Percentiles rank a stretch among this genome's conserved stretches.
phyloP scores from a whole-genome alignment of 1,284 basidiomycete genomes.

The Sanghuangporus sanghuang region DNA sequence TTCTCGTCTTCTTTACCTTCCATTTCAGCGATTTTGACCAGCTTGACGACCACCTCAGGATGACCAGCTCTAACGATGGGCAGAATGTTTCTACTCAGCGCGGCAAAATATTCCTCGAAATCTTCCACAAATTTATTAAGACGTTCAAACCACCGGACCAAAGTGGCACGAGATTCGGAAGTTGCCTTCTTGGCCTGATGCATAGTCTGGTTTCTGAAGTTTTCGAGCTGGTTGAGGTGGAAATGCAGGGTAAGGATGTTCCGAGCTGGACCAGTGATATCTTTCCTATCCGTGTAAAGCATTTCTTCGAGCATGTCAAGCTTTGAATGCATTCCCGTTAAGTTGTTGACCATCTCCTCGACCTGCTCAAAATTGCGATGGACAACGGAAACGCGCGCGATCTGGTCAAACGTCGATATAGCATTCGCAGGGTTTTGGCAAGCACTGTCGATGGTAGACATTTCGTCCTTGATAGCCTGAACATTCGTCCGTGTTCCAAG shows the following conservation, averaged over 20 bases:
- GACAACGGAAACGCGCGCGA: slow-evolving; percentile 89
- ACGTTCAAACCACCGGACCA: slow-evolving; percentile 84
- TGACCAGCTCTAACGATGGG: slow-evolving; percentile 79
- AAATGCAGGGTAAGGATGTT: slow-evolving; percentile 91
- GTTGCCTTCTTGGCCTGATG: slow-evolving; percentile 87
- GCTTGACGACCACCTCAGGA: slow-evolving; percentile 81
- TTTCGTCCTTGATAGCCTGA: slow-evolving; percentile 87
- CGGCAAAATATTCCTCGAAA: slow-evolving; percentile 87
- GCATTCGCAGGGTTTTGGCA: slow-evolving; percentile 68
- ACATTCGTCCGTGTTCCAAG: slow-evolving; percentile 80
- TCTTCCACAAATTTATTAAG: slow-evolving; percentile 75
- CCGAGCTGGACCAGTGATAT: slow-evolving; percentile 77
- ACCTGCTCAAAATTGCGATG: slow-evolving; percentile 95
- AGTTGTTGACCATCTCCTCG: slow-evolving; percentile 91
- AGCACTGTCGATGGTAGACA: slow-evolving; percentile 81
- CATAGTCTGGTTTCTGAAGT: slow-evolving; percentile 90
- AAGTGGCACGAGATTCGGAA: slow-evolving; percentile 59
- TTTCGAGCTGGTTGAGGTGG: slow-evolving; percentile 85
- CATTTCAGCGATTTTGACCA: slow-evolving; percentile 92
- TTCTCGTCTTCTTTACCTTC: slow-evolving; percentile 95
- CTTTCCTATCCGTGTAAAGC: slow-evolving; percentile 67
- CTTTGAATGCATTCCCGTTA: slow-evolving; percentile 84
- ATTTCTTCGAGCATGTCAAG: slow-evolving; percentile 77
- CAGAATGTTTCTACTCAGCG: slow-evolving; percentile 74
- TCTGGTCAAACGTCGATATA: slow-evolving; percentile 86